Evolutionary conservation across 2,329 filamentous ascomycete species (phyloP).

Genomic region (Leptographium procerum): DNA sequence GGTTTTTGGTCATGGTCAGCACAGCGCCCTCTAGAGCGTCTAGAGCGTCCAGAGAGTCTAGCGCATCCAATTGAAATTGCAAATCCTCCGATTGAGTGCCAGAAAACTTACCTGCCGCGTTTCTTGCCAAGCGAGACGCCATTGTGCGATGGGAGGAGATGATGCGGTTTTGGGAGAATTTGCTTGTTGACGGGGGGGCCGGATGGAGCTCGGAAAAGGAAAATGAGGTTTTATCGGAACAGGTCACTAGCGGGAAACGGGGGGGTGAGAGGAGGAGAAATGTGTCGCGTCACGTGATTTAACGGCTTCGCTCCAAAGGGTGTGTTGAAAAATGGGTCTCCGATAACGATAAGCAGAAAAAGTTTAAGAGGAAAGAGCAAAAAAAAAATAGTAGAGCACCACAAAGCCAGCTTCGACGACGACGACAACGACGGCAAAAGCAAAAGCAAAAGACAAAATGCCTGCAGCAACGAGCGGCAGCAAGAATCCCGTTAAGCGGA

Average conservation of each 20-base stretch:
- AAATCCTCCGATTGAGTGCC: background rate
- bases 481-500: constrained; percentile 33
- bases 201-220: constrained; percentile 13
- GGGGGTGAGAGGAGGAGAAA: background rate
- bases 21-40: background rate
- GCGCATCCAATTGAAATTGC: background rate
- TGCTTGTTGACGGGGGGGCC: constrained; percentile 6
- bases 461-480: background rate
- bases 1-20: background rate
- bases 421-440: background rate
- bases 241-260: constrained; percentile 9
- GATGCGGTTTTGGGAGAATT: background rate
- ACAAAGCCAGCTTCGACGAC: background rate
- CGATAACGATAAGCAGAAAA: constrained; percentile 5
- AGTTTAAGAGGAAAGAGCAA: background rate
- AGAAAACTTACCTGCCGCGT: constrained; percentile 80
- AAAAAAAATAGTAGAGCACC: background rate
- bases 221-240: constrained; percentile 34
- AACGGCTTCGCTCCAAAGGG: background rate
- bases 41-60: too few relatives aligned
- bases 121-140: constrained; percentile 95
- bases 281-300: constrained; percentile 22
- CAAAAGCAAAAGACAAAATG: too few relatives aligned
- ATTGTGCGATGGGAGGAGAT: constrained; percentile 59
- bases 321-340: too few relatives aligned